These are phyloP conservation scores for Teunomyces panamensis DNA, from an alignment of 805 yeast species.

Conservation along the genomic window DNA sequence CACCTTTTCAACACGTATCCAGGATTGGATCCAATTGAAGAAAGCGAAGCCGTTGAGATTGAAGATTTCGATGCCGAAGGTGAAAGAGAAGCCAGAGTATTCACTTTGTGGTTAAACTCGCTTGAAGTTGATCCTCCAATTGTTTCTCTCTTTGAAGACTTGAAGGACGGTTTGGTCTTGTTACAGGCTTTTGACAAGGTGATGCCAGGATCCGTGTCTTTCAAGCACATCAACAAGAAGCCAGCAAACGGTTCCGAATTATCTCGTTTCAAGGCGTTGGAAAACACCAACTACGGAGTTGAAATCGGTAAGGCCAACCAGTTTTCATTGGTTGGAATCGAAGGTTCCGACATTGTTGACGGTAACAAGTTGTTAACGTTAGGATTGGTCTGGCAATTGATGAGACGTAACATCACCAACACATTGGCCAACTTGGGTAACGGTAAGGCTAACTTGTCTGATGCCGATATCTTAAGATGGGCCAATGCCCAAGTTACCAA, in stretches of 20 bases:
- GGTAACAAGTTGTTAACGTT: constrained; percentile 86
- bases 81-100: constrained; percentile 98
- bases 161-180: constrained; percentile 86
- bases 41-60: constrained; percentile 84
- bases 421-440: constrained; percentile 78
- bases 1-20: constrained; percentile 95
- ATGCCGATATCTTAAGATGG: constrained; percentile 88
- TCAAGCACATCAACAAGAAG: constrained; percentile 76
- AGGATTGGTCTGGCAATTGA: constrained; percentile 96
- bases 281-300: constrained; percentile 97
- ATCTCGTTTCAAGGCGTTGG: constrained; percentile 90
- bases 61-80: constrained; percentile 99
- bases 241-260: constrained; percentile 75
- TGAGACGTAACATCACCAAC: constrained; percentile 90
- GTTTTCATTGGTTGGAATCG: constrained; percentile 95
- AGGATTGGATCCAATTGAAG: constrained; percentile 93
- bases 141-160: constrained; percentile 85
- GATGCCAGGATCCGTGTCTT: constrained; percentile 85
- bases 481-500: constrained; percentile 81
- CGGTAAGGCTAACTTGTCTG: constrained; percentile 59
- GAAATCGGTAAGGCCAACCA: constrained; percentile 90
- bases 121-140: constrained; percentile 95
- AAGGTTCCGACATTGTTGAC: constrained; percentile 95
- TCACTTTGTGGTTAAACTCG: constrained; percentile 95
- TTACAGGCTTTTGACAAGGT: constrained; percentile 95